phyloP scores from a whole-genome alignment of 2,329 filamentous ascomycete genomes.

The Venturia pyrina region DNA sequence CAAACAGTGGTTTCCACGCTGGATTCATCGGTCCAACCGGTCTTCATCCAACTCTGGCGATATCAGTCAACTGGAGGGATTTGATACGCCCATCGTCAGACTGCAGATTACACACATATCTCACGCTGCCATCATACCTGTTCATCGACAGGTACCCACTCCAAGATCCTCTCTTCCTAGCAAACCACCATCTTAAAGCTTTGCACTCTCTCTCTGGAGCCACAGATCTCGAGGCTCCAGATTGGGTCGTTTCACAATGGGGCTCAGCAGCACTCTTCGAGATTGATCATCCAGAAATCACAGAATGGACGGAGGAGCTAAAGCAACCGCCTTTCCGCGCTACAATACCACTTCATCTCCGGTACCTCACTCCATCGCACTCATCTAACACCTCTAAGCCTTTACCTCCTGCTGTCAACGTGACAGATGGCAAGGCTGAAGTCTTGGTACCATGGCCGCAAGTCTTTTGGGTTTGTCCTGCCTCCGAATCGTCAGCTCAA shows the following conservation, averaged over 20 bases:
- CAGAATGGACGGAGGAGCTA: constrained; percentile 24
- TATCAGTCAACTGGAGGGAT: constrained; percentile 44
- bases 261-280: constrained; percentile 70
- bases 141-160: constrained; percentile 88
- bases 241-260: constrained; percentile 68
- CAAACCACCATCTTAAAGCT: constrained; percentile 65
- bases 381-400: constrained; percentile 31
- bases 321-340: constrained; percentile 43
- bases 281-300: constrained; percentile 40
- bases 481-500: constrained; percentile 49
- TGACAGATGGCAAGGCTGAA: constrained; percentile 22
- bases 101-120: constrained; percentile 68
- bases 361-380: constrained; percentile 59
- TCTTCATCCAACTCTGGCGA: constrained; percentile 69
- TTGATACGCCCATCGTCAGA: constrained; percentile 27
- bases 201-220: constrained; percentile 62
- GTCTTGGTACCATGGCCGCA: constrained; percentile 66
- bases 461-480: constrained; percentile 82
- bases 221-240: constrained; percentile 83
- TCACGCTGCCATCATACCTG: constrained; percentile 70
- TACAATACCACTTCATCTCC: constrained; percentile 72
- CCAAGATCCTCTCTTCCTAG: constrained; percentile 62
- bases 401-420: constrained; percentile 23
- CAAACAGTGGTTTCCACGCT: constrained; percentile 44
- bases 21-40: constrained; percentile 63